phyloP scores from a whole-genome alignment of 2,329 filamentous ascomycete genomes.

The Penicillium sp. region DNA sequence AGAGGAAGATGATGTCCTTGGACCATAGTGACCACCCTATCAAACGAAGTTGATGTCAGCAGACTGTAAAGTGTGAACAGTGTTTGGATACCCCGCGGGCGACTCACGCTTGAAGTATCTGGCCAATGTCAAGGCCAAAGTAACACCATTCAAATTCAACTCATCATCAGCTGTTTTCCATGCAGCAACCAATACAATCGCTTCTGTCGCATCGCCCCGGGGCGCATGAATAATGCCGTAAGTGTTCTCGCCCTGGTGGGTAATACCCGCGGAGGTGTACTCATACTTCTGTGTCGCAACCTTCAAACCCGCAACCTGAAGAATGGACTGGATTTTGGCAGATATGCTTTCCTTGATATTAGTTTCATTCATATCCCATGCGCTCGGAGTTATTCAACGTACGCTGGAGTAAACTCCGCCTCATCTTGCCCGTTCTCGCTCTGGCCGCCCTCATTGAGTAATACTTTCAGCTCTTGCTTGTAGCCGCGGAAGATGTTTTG shows the following conservation, averaged over 20 bases:
- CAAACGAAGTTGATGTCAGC: conserved; percentile 15
- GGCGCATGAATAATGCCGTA: conserved; percentile 94
- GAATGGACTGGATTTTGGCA: conserved; percentile 70
- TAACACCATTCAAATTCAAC: conserved; percentile 83
- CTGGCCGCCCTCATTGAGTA: conserved; percentile 26
- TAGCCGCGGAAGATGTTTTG: conserved; percentile 93
- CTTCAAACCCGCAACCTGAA: conserved; percentile 79
- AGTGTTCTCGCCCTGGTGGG: conserved; percentile 79
- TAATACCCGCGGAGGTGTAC: conserved; percentile 74
- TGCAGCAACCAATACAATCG: conserved; percentile 86
- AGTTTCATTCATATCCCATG: conserved; percentile 9
- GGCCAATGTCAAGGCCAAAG: conserved; percentile 80
- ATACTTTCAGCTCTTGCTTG: conserved; percentile 72
- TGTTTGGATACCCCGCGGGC: not conserved
- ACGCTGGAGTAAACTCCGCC: conserved; percentile 29
- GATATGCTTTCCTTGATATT: conserved; percentile 50
- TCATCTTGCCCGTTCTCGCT: conserved; percentile 29
- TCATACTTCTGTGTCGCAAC: conserved; percentile 84
- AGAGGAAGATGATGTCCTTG: conserved; percentile 92
- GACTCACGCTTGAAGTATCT: conserved; percentile 84
- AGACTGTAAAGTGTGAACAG: not conserved
- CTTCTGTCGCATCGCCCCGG: conserved; percentile 92
- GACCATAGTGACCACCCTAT: conserved; percentile 94
- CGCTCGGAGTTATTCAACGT: conserved; percentile 15
- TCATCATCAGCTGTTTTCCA: conserved; percentile 80